Conservation (phyloP, 441 rosid species). For the Gossypium davidsonii region DNA sequence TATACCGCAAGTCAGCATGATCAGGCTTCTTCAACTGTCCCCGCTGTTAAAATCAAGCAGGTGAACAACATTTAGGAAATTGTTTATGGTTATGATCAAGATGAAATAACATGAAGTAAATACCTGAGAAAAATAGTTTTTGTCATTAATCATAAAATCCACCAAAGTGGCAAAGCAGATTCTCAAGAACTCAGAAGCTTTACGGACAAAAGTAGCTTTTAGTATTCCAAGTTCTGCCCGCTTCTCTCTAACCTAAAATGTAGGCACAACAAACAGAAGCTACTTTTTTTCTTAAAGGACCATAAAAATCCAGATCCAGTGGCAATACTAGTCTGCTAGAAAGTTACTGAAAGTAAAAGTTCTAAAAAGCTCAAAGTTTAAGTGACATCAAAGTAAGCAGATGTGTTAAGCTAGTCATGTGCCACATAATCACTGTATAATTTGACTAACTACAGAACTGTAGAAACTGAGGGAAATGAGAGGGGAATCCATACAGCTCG, state of each 20-base stretch:
- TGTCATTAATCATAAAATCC: conserved; percentile 96
- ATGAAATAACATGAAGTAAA: conserved; percentile 13
- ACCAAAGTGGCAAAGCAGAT: conserved; percentile 93
- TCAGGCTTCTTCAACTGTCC: conserved; percentile 99
- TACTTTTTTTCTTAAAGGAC: background rate
- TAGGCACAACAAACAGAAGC: conserved; percentile 13
- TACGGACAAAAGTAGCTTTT: conserved; percentile 73
- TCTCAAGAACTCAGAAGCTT: conserved; percentile 95
- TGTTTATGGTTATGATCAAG: conserved; percentile 9
- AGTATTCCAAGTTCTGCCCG: conserved; percentile 75
- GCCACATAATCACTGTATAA: background rate
- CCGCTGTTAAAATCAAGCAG: conserved; percentile 50
- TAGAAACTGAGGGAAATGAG: conserved; percentile 1
- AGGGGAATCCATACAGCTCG: conserved; percentile 61
- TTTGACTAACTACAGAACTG: conserved; percentile 4
- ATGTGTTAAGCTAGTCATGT: background rate
- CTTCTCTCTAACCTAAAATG: conserved; percentile 80
- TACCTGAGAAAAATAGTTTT: conserved; percentile 99
- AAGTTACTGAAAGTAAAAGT: background rate
- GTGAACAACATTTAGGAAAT: conserved; percentile 16
- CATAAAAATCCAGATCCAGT: conserved; percentile 1
- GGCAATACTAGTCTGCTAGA: background rate
- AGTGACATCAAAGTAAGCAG: background rate
- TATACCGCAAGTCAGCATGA: conserved; percentile 96
- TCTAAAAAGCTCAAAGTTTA: background rate